phyloP scores from a whole-genome alignment of 805 yeast genomes.

The Hanseniaspora guilliermondii region DNA sequence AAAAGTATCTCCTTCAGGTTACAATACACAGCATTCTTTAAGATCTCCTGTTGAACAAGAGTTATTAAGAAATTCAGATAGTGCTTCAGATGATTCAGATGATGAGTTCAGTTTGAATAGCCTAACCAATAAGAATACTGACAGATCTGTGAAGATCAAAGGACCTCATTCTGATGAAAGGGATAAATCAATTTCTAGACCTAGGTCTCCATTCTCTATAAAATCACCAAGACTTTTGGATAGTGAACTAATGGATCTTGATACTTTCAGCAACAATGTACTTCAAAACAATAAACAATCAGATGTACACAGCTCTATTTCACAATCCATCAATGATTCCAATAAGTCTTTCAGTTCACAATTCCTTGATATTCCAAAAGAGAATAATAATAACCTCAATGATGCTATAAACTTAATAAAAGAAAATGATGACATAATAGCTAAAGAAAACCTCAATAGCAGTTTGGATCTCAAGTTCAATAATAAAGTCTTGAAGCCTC shows the following conservation, averaged over 20 bases:
- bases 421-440: neutral
- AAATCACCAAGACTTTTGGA: constrained; percentile 9
- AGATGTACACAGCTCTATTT: neutral
- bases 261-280: neutral
- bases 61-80: neutral
- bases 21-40: neutral
- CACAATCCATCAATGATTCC: neutral
- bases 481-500: neutral
- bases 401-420: neutral
- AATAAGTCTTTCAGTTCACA: neutral
- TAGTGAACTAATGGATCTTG: neutral
- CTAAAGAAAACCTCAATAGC: neutral
- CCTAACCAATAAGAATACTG: constrained; percentile 9
- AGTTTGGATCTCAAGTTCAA: neutral
- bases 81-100: neutral
- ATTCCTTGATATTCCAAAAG: neutral
- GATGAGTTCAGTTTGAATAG: constrained; percentile 5
- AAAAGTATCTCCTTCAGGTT: neutral
- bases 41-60: constrained; percentile 4
- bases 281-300: neutral
- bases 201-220: neutral
- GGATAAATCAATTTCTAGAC: neutral
- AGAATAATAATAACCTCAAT: neutral
- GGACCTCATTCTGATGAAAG: neutral
- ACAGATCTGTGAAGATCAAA: constrained; percentile 8